phyloP scores from a whole-genome alignment of 805 yeast species.

The Candida maesae region DNA sequence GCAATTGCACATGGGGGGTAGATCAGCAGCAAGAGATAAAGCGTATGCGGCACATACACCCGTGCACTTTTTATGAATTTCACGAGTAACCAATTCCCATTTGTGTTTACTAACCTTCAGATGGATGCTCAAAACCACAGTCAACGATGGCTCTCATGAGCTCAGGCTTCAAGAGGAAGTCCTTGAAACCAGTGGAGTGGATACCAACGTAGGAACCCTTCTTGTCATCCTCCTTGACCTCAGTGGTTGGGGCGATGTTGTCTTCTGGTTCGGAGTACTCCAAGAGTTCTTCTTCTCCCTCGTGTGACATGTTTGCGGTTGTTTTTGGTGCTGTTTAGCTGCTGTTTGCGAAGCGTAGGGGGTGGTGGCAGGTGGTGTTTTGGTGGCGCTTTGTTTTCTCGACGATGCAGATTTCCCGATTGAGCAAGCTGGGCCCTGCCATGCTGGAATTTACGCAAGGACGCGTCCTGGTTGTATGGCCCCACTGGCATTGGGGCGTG shows the following conservation, averaged over 20 bases:
- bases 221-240: constrained; percentile 59
- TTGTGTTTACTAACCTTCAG: constrained; percentile 78
- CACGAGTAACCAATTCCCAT: background rate
- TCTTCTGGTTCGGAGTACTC: constrained; percentile 99
- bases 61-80: background rate
- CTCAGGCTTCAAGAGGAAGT: constrained; percentile 94
- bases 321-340: background rate
- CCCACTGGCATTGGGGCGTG: too few species aligned
- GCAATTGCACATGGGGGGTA: background rate
- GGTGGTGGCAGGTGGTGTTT: background rate
- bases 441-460: background rate
- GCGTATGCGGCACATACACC: too few species aligned
- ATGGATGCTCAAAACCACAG: constrained; percentile 99
- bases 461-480: too few species aligned
- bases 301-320: constrained; percentile 66
- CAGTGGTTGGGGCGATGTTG: constrained; percentile 40
- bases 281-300: constrained; percentile 98
- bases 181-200: constrained; percentile 98
- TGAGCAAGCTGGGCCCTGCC: background rate
- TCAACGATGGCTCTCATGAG: constrained; percentile 95
- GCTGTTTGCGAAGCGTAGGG: too few species aligned
- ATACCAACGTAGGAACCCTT: constrained; percentile 98
- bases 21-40: background rate
- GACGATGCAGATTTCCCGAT: background rate
- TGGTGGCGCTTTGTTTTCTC: background rate